Percentiles rank a stretch among this genome's conserved stretches.
Conservation (phyloP, 2,329 filamentous ascomycete genomes). For the Aulographum hederae region DNA sequence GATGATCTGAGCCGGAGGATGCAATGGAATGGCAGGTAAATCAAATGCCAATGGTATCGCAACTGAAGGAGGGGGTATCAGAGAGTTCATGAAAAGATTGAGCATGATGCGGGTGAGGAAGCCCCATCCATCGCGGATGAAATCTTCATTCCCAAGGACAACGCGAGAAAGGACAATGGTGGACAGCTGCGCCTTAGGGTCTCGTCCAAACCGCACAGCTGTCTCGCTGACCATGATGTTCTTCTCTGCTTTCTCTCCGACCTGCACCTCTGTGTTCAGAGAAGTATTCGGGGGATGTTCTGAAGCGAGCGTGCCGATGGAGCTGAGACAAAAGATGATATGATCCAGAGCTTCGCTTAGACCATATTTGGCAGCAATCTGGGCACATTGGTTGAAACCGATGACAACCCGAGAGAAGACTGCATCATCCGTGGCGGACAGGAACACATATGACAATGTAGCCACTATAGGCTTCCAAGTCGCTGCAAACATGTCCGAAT, state of each 20-base stretch:
- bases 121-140: constrained; percentile 56
- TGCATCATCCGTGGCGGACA: constrained; percentile 92
- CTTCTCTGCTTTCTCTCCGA: constrained; percentile 67
- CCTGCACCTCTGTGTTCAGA: constrained; percentile 90
- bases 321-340: constrained; percentile 75
- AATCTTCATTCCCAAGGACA: constrained; percentile 63
- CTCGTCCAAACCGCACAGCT: constrained; percentile 83
- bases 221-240: constrained; percentile 98
- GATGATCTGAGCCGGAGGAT: constrained; percentile 81
- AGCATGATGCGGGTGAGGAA: constrained; percentile 82
- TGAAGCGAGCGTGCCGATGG: constrained; percentile 74
- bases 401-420: constrained; percentile 88
- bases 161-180: constrained; percentile 92
- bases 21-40: constrained; percentile 68
- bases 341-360: constrained; percentile 79
- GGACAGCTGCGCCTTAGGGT: constrained; percentile 84
- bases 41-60: constrained; percentile 46
- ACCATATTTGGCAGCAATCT: constrained; percentile 71
- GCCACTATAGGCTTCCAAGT: constrained; percentile 93
- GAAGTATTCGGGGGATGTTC: constrained; percentile 61
- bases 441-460: constrained; percentile 93
- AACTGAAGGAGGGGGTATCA: constrained; percentile 66
- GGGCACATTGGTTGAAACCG: constrained; percentile 89
- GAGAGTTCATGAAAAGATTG: constrained; percentile 88
- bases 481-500: constrained; percentile 91